Base-by-base conservation (phyloP, 2,329 filamentous ascomycete species). In the Elsinoe ampelina region DNA sequence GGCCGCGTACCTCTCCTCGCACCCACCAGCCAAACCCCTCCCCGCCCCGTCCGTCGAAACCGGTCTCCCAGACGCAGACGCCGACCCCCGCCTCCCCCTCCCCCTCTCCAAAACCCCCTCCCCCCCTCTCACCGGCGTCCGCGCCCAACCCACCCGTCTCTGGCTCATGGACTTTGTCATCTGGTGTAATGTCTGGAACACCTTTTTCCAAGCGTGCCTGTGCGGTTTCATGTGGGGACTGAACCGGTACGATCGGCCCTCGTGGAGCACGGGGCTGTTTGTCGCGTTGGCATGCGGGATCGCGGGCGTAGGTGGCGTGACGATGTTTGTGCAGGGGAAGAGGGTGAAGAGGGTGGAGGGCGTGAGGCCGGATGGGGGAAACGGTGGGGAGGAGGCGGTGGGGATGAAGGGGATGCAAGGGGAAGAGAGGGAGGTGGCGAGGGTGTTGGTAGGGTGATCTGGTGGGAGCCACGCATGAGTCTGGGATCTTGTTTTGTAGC, bases 141-240 rank as follows among this genome's bases (percentile, higher is more conserved):
- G 86, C 3, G 87, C 87, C 0, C 79, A 80, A 2, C 78, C 85
- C 1, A 89, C 87, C 0, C 71, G 72, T 19, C 62, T 80, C 10
- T 92, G 87, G 87, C 91, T 87, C 70, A 74, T 95, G 65, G 87
- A 93, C 62, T 82, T 86, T 57, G 82, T 92, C 34, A 77, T 95
- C 35, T 91, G 85, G 85, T 78, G 84, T 63, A 90, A 89, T 71
- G 78, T 89, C 2, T 77, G 76, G 73, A 95, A 95, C 66, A 93
- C 89, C 0, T 78, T 91, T 56, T 77, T 93, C 43, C 90, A 95
- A 69, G 78, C 78, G 38, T 77, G 82, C 15, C 77, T 95, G 1
- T 86, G 83, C 7, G 84, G 80, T 2, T 86, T 89, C 72, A 95
- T 95, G 89, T 95, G 87, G 87, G 65, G 63, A 2, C 58, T 66